Conservation (phyloP, 2,329 filamentous ascomycete species). For the Sodiomyces alkalinus region DNA sequence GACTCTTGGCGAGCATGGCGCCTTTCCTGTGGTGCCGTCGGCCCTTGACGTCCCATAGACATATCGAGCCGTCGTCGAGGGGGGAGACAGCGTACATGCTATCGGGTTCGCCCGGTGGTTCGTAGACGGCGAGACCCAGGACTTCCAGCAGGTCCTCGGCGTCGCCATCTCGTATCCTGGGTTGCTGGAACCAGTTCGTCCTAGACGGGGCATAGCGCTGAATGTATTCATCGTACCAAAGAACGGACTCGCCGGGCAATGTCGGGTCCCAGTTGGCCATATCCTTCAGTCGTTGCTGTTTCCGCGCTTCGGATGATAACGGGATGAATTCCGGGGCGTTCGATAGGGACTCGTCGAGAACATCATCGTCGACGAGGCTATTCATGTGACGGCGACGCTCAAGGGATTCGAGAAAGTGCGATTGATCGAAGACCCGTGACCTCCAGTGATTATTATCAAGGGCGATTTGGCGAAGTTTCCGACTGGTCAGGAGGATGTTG, state of each 20-base stretch:
- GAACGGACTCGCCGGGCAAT: conserved; percentile 53
- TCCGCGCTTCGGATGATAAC: conserved; percentile 10
- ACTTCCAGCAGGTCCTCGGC: conserved; percentile 43
- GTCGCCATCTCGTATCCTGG: conserved; percentile 26
- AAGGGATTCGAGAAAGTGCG: conserved; percentile 48
- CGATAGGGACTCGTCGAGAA: conserved; percentile 5
- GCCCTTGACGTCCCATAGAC: conserved; percentile 63
- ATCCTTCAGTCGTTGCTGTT: conserved; percentile 34
- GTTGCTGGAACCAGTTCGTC: conserved; percentile 62
- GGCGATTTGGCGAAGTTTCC: conserved; percentile 47
- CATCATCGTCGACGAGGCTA: conserved; percentile 3
- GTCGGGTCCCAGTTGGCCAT: conserved; percentile 74
- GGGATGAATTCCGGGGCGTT: conserved; percentile 4
- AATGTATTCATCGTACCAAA: conserved; percentile 84
- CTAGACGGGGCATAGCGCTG: conserved; percentile 62
- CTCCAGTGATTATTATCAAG: conserved; percentile 71
- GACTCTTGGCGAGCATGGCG: conserved; percentile 49
- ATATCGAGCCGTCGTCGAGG: conserved; percentile 76
- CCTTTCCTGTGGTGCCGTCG: conserved; percentile 36
- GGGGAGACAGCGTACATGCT: conserved; percentile 52
- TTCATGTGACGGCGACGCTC: conserved; percentile 18
- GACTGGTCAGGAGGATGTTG: conserved; percentile 53
- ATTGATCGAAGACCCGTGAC: conserved; percentile 55
- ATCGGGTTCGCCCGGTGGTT: conserved; percentile 31
- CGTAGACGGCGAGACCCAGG: conserved; percentile 57